A percentile compares a stretch with the other conserved stretches of the same genome.
Conservation (phyloP, 495 filamentous ascomycete species). For the Beverwykella pulmonaria region DNA sequence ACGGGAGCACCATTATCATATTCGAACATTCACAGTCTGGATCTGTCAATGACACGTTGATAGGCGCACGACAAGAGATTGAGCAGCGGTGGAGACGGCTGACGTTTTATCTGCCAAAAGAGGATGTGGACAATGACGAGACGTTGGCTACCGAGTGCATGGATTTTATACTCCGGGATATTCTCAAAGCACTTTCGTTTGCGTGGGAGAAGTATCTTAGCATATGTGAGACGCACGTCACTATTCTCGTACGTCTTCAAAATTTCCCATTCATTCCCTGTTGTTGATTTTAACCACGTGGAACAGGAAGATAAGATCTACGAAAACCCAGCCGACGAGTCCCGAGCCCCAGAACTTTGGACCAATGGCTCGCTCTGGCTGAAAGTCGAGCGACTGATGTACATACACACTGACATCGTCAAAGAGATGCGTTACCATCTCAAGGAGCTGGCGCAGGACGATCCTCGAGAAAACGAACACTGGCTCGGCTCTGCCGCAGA, state of each 20-base stretch:
- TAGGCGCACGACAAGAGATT: conserved; percentile 53
- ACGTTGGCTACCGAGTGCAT: conserved; percentile 51
- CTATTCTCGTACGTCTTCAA: conserved; percentile 44
- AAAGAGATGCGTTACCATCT: conserved; percentile 51
- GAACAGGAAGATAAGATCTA: conserved; percentile 58
- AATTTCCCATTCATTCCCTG: not conserved
- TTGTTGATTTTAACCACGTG: not conserved
- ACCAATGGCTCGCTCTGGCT: conserved; percentile 55
- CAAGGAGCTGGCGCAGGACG: conserved; percentile 40
- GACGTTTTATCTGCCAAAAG: conserved; percentile 52
- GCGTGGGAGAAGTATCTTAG: conserved; percentile 54
- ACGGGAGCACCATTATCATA: conserved; percentile 58
- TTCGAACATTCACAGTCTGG: conserved; percentile 55
- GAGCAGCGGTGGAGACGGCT: conserved; percentile 57
- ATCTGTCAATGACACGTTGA: conserved; percentile 53
- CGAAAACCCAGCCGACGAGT: conserved; percentile 59
- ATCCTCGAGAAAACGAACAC: conserved; percentile 36
- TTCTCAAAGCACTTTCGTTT: conserved; percentile 53
- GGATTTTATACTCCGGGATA: conserved; percentile 54
- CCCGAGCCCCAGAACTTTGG: conserved; percentile 59
- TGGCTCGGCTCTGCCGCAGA: conserved; percentile 50
- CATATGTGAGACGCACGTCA: conserved; percentile 50
- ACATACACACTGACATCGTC: conserved; percentile 52
- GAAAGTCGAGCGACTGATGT: conserved; percentile 58
- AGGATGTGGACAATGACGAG: conserved; percentile 43